Percentiles rank a stretch among this genome's conserved stretches.
phyloP scores from a whole-genome alignment of 495 filamentous ascomycete species.

The Aspergillus conjunctus region DNA sequence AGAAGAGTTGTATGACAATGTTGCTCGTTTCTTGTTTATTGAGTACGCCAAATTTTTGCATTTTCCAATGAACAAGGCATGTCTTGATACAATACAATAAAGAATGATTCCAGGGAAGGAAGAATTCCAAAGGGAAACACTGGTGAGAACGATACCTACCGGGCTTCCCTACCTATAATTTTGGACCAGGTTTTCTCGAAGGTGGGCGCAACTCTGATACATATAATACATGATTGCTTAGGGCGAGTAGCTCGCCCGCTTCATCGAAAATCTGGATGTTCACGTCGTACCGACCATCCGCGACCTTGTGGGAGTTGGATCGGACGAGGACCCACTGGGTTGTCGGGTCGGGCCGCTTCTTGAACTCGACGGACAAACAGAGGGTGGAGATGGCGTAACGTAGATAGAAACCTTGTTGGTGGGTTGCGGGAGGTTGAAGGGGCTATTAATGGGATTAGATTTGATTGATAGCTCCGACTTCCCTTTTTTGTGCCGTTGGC shows the following conservation, averaged over 20 bases:
- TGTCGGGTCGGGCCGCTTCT: slow-evolving; percentile 25
- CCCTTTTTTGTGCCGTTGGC: not conserved
- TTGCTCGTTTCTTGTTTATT: no score
- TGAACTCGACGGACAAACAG: slow-evolving; percentile 31
- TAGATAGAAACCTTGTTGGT: slow-evolving; percentile 23
- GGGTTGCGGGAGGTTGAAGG: slow-evolving; percentile 30
- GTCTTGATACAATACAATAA: not conserved
- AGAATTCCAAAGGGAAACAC: not conserved
- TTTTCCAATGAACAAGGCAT: not conserved
- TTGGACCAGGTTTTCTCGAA: not conserved
- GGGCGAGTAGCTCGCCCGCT: slow-evolving; percentile 18
- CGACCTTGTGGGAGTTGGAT: slow-evolving; percentile 26
- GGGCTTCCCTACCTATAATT: not conserved
- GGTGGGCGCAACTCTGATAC: slow-evolving; percentile 11
- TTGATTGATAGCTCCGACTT: no score
- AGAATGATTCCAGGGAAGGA: not conserved
- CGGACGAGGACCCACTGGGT: slow-evolving; percentile 28
- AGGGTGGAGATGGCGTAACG: slow-evolving; percentile 28
- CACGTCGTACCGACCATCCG: slow-evolving; percentile 27
- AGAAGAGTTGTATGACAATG: no score
- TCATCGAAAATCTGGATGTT: slow-evolving; percentile 25
- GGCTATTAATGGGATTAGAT: slow-evolving; percentile 18
- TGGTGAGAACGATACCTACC: no score
- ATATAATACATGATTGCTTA: slow-evolving; percentile 30
- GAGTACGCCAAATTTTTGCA: no score